Evolutionary conservation across 129 eudicot genomes (phyloP).

Genomic region (Flaveria sonorensis): DNA sequence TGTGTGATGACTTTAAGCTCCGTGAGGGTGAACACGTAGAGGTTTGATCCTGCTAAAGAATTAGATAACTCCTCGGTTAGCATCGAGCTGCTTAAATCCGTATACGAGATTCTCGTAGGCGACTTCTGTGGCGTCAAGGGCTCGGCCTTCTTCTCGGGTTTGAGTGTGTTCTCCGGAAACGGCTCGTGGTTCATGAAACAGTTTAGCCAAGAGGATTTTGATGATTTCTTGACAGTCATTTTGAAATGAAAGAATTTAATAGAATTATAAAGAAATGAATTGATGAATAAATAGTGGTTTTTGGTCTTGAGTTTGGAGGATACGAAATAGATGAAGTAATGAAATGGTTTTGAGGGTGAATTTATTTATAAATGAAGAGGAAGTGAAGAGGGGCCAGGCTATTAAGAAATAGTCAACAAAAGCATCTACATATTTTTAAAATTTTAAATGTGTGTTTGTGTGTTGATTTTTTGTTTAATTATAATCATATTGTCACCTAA

Average conservation of each 20-base stretch:
- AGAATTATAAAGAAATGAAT: not conserved
- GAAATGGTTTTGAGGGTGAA: constrained; percentile 27
- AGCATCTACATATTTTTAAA: constrained; percentile 3
- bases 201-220: constrained; percentile 43
- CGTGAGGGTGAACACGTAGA: constrained; percentile 54
- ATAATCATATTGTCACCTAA: constrained; percentile 14
- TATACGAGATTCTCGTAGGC: constrained; percentile 41
- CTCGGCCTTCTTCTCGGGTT: constrained; percentile 27
- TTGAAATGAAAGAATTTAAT: not conserved
- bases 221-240: constrained; percentile 56
- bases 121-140: constrained; percentile 31
- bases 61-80: constrained; percentile 65
- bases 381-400: constrained; percentile 5
- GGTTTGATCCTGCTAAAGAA: constrained; percentile 73
- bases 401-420: constrained; percentile 36
- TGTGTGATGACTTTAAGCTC: constrained; percentile 86
- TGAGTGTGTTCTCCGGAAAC: not conserved
- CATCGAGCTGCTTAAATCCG: constrained; percentile 52
- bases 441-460: constrained; percentile 13
- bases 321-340: constrained; percentile 22
- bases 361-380: constrained; percentile 19
- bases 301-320: constrained; percentile 26
- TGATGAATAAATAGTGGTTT: constrained; percentile 24
- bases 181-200: constrained; percentile 45
- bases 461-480: not conserved